These are phyloP conservation scores for Logfia minima DNA, from an alignment of 129 eudicot genomes.

Conservation along the genomic window DNA sequence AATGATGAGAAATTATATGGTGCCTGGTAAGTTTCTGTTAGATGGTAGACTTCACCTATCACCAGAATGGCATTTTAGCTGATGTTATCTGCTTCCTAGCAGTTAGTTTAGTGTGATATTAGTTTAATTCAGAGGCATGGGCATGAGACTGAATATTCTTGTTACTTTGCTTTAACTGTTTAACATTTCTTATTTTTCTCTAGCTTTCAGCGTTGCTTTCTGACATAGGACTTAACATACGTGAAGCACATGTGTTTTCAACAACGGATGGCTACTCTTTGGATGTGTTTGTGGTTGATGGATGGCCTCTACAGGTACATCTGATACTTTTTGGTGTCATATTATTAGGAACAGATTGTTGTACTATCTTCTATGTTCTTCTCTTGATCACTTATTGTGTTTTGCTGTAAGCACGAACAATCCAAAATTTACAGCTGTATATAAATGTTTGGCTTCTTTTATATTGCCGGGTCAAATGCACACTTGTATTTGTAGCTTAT, in stretches of 20 bases:
- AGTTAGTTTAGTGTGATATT: not conserved
- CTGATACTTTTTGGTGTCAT: conserved; percentile 17
- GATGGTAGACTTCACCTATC: not conserved
- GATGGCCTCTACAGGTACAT: conserved; percentile 80
- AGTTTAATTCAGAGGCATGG: not conserved
- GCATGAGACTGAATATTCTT: not conserved
- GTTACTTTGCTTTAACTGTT: not conserved
- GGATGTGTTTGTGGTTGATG: conserved; percentile 96
- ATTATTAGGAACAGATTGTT: not conserved
- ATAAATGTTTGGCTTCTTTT: not conserved
- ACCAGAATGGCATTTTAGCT: not conserved
- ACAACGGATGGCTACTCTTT: conserved; percentile 95
- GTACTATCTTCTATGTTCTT: not conserved
- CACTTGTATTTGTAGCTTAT: not conserved
- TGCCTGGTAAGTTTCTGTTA: not conserved
- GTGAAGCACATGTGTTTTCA: conserved; percentile 97
- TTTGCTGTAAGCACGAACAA: conserved; percentile 7
- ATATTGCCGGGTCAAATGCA: not conserved
- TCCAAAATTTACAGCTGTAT: not conserved
- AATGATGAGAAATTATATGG: not conserved
- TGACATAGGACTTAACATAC: conserved; percentile 88
- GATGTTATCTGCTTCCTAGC: not conserved
- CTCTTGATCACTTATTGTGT: not conserved
- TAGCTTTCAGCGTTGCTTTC: conserved; percentile 95
- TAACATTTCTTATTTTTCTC: conserved; percentile 12